Conservation (phyloP, 345 rosid genomes). For the Punica granatum region DNA sequence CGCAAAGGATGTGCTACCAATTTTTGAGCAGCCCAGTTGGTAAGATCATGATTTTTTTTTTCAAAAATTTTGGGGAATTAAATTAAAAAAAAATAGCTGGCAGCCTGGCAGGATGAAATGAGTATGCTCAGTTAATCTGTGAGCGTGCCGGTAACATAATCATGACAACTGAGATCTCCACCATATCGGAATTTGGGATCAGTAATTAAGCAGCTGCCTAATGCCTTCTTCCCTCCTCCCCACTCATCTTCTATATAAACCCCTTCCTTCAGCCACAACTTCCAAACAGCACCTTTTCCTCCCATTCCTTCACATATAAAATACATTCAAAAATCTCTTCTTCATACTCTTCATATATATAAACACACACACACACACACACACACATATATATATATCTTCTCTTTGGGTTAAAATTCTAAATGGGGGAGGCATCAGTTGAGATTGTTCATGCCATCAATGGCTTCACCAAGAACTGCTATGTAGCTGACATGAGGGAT, state of each 20-base stretch:
- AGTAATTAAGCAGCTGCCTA: no score
- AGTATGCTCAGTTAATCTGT: background rate
- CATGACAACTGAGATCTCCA: background rate
- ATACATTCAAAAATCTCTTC: background rate
- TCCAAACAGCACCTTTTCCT: background rate
- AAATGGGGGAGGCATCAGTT: conserved; percentile 76
- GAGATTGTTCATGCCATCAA: conserved; percentile 38
- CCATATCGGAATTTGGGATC: background rate
- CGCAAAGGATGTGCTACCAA: background rate
- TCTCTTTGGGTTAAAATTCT: background rate
- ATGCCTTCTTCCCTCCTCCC: no score
- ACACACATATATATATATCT: no score
- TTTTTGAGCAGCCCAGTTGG: background rate
- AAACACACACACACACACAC: no score
- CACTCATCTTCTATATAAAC: background rate
- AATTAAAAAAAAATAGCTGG: background rate
- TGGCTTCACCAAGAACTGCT: conserved; percentile 41
- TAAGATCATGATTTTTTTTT: background rate
- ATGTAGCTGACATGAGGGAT: conserved; percentile 12
- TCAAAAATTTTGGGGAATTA: background rate
- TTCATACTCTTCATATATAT: no score
- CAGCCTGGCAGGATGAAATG: background rate
- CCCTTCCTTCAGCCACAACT: background rate
- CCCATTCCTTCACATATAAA: background rate
- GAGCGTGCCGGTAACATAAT: conserved; percentile 10